Conservation (phyloP, 2,329 filamentous ascomycete genomes). For the Tympanopsis confertula region DNA sequence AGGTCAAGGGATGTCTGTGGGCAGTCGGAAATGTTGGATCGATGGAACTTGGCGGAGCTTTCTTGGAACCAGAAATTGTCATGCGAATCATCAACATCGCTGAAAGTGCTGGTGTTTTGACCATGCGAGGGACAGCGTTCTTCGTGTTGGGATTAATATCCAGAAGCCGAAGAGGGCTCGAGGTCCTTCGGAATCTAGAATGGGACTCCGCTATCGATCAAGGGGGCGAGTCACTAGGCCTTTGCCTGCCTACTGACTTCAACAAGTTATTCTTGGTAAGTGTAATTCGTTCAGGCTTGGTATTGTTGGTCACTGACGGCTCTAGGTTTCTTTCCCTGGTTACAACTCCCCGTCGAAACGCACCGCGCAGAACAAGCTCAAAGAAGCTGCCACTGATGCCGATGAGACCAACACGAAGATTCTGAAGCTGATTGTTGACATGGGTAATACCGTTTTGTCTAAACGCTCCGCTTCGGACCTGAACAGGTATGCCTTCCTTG, state of each 20-base stretch:
- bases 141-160: constrained; percentile 91
- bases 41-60: constrained; percentile 92
- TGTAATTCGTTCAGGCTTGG: too few relatives aligned
- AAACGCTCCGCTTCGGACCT: constrained; percentile 78
- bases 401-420: constrained; percentile 62
- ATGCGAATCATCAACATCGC: constrained; percentile 80
- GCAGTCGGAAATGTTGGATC: constrained; percentile 95
- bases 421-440: constrained; percentile 71
- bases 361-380: constrained; percentile 24
- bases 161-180: constrained; percentile 78
- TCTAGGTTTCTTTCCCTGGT: constrained; percentile 15
- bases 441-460: constrained; percentile 86
- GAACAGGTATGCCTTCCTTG: constrained; percentile 65
- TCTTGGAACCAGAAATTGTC: constrained; percentile 85
- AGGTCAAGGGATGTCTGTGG: constrained; percentile 95
- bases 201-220: constrained; percentile 88
- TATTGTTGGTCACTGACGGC: constrained; percentile 45
- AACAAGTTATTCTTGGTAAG: constrained; percentile 50
- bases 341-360: constrained; percentile 25
- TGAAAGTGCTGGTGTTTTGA: constrained; percentile 79
- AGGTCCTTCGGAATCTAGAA: constrained; percentile 77
- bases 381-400: constrained; percentile 32
- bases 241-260: constrained; percentile 74
- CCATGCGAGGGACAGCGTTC: constrained; percentile 86
- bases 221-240: constrained; percentile 71